Evolutionary conservation across 2,329 filamentous ascomycete species (phyloP), one percentile per base, ranked within the genome.

Genomic region (Colletotrichum liaoningense): DNA sequence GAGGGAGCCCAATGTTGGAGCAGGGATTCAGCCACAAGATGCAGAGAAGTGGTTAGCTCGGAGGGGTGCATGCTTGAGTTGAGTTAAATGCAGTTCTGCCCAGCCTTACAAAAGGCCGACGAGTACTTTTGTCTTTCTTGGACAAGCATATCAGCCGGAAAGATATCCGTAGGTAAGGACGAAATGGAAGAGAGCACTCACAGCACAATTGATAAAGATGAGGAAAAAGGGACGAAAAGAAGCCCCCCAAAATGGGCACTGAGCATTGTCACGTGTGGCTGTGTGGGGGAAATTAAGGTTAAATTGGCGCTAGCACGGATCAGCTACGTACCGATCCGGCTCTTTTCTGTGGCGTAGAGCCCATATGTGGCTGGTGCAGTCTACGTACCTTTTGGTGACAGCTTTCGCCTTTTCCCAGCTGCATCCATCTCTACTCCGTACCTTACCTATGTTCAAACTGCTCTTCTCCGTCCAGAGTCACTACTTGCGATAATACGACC

Each of bases 261-360:
- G 16, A 42, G 33, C 2, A 9, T 9, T 42, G 16, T 72, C 69
- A 72, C 69, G 69, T 72, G 69, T 22, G 19, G 12, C 22, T 5
- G 11, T 38, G 24, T 35, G 57, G n/a, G 30, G 28, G 30, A 19
- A 57, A 58, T 64, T 72, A 72, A 72, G 69, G 65, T 72, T 72
- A 69, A 30, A n/a, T 56, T 64, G 65, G 69, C 54, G 69, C 58
- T 30, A 59, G 59, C 65, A 72, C 42, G 59, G 46, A 5, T 55
- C 66, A 63, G 16, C 7, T 19, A 42, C 38, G 14, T 3, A 42
- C 38, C 38, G 6, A 42, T 42, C 0, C 5, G 38, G 38, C 38
- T 19, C 6, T 7, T 42, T 4, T 7, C 6, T 42, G 38, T 42
- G 38, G 38, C 38, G 33, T 12, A 12, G 4, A 11, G 33, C 8